phyloP scores from a whole-genome alignment of 352 stramenopile genomes.

The Pythium brassicae region DNA sequence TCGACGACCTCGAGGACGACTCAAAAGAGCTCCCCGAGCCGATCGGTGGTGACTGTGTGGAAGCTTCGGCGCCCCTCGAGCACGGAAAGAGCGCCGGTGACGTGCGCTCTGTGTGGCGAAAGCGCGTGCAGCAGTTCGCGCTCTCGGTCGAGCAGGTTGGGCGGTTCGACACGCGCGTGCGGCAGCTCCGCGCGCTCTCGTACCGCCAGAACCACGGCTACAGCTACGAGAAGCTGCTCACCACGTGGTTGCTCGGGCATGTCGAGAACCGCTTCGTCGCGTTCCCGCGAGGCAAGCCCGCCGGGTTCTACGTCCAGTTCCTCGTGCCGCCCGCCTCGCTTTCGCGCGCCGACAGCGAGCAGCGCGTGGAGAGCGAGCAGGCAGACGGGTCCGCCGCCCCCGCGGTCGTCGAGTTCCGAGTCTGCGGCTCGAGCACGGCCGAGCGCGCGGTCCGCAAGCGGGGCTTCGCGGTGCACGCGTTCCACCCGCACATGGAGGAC shows the following conservation, averaged over 20 bases:
- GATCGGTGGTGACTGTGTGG: constrained; percentile 37
- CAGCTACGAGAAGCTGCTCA: constrained; percentile 22
- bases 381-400: not conserved
- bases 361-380: constrained; percentile 13
- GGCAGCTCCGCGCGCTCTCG: constrained; percentile 8
- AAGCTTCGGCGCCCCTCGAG: not conserved
- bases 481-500: constrained; percentile 37
- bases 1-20: constrained; percentile 46
- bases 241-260: constrained; percentile 32
- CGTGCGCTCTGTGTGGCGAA: constrained; percentile 9
- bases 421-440: constrained; percentile 34
- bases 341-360: constrained; percentile 3
- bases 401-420: constrained; percentile 40
- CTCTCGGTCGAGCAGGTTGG: constrained; percentile 16
- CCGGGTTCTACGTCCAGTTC: constrained; percentile 59
- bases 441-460: constrained; percentile 13
- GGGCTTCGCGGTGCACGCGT: constrained; percentile 55
- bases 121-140: constrained; percentile 11
- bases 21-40: not conserved
- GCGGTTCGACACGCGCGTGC: constrained; percentile 16
- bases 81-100: not conserved
- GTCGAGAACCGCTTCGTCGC: constrained; percentile 38
- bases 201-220: constrained; percentile 1
- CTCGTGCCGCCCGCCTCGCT: constrained; percentile 25
- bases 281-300: constrained; percentile 41